A percentile compares a stretch with the other conserved stretches of the same genome.
Evolutionary conservation across 306 rosid species (phyloP).

Genomic region (Ormosia emarginata): DNA sequence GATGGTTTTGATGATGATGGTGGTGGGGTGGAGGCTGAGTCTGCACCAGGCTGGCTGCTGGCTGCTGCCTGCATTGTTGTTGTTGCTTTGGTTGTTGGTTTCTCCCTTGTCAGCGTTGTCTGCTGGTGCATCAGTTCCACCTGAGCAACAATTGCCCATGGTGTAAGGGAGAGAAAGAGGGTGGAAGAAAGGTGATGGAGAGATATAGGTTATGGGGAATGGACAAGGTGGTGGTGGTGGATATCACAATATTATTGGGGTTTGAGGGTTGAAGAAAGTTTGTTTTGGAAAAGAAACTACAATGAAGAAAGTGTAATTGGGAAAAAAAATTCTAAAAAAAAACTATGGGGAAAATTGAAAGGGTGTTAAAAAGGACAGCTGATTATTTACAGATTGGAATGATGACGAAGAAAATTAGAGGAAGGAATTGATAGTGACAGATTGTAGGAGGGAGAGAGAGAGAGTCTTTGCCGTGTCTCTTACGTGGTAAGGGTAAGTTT

Average conservation of each 20-base stretch:
- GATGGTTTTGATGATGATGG: slow-evolving; percentile 24
- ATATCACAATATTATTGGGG: slow-evolving; percentile 16
- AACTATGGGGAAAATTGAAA: slow-evolving; percentile 1
- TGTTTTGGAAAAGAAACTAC: slow-evolving; percentile 4
- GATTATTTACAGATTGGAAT: slow-evolving; percentile 47
- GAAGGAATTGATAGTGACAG: slow-evolving; percentile 47
- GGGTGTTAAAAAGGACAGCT: slow-evolving; percentile 25
- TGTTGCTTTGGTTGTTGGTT: neutral
- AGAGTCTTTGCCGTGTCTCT: slow-evolving; percentile 14
- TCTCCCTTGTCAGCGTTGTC: slow-evolving; percentile 30
- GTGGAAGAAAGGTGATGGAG: neutral
- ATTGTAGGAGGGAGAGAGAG: slow-evolving; percentile 46
- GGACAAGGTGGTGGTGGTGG: slow-evolving; percentile 16
- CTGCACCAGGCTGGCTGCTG: neutral
- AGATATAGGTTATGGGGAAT: slow-evolving; percentile 10
- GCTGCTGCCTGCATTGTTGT: neutral
- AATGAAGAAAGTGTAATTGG: neutral
- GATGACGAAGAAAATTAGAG: slow-evolving; percentile 30
- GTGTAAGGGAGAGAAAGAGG: slow-evolving; percentile 25
- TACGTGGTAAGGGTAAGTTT: neutral
- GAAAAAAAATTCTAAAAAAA: slow-evolving; percentile 23
- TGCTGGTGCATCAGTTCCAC: slow-evolving; percentile 40
- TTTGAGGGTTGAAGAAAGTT: slow-evolving; percentile 42
- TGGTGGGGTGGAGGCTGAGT: slow-evolving; percentile 19
- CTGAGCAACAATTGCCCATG: slow-evolving; percentile 99